phyloP scores from a whole-genome alignment of 768 basidiomycete genomes.

The Russula brevipes region DNA sequence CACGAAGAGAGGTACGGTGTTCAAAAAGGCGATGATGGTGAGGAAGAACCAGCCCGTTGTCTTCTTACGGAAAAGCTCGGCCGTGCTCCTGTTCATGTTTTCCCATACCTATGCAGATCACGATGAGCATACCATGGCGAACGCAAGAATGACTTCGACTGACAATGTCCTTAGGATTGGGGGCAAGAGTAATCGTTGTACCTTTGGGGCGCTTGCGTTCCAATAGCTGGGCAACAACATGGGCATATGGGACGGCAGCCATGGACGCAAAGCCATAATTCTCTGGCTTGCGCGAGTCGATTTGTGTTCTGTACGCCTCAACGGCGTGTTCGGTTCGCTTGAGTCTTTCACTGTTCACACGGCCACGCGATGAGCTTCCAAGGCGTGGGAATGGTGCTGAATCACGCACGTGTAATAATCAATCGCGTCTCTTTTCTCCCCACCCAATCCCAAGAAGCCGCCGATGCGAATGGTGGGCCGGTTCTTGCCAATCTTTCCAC shows the following conservation, averaged over 20 bases:
- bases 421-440: constrained; percentile 83
- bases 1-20: constrained; percentile 86
- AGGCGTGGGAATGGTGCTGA: background rate
- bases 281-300: constrained; percentile 72
- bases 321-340: constrained; percentile 67
- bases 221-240: constrained; percentile 73
- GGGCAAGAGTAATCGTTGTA: constrained; percentile 65
- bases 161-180: constrained; percentile 87
- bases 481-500: constrained; percentile 69
- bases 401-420: constrained; percentile 81
- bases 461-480: constrained; percentile 79
- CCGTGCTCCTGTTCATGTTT: constrained; percentile 74
- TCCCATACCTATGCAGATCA: constrained; percentile 64
- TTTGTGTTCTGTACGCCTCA: constrained; percentile 65
- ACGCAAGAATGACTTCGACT: constrained; percentile 27
- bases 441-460: constrained; percentile 77
- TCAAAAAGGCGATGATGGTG: constrained; percentile 80
- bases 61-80: constrained; percentile 60
- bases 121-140: constrained; percentile 3
- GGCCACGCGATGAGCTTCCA: background rate
- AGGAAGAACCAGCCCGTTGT: constrained; percentile 76
- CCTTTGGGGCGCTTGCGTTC: constrained; percentile 67
- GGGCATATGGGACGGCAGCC: constrained; percentile 84
- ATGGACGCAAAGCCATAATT: constrained; percentile 91
- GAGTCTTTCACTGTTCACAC: constrained; percentile 37